Percentiles rank a stretch among this genome's conserved stretches.
Conservation (phyloP, 257 asterid species). For the Nicotiana tomentosiformis region DNA sequence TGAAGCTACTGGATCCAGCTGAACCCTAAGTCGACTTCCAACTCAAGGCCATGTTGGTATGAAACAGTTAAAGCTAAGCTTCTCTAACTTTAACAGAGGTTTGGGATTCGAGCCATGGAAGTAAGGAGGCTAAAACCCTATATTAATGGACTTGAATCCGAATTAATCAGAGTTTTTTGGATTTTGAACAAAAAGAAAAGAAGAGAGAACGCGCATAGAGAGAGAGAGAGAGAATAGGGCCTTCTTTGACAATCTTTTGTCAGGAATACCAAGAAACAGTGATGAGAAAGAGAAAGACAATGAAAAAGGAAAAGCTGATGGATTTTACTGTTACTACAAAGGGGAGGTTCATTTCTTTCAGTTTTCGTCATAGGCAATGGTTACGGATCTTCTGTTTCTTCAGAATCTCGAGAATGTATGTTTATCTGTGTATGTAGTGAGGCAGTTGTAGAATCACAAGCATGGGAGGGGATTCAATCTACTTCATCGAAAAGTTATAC, state of each 20-base stretch:
- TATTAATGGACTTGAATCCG: background rate
- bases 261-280: conserved; percentile 11
- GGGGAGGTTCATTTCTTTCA: background rate
- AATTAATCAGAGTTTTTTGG: background rate
- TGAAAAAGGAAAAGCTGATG: conserved; percentile 17
- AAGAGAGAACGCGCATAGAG: no score
- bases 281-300: background rate
- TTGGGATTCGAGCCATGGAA: background rate
- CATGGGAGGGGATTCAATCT: background rate
- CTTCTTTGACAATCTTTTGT: conserved; percentile 15
- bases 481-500: no score
- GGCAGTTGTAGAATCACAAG: background rate
- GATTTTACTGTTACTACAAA: background rate
- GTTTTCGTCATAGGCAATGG: background rate
- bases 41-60: no score
- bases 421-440: background rate
- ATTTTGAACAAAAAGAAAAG: background rate
- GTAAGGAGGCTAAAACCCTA: background rate
- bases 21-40: no score
- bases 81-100: background rate
- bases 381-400: background rate
- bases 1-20: no score
- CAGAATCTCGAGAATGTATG: background rate
- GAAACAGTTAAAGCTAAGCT: no score
- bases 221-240: conserved; percentile 12